Evolutionary conservation across 139 green algal genomes (phyloP).

Genomic region (Microglena sp.): DNA sequence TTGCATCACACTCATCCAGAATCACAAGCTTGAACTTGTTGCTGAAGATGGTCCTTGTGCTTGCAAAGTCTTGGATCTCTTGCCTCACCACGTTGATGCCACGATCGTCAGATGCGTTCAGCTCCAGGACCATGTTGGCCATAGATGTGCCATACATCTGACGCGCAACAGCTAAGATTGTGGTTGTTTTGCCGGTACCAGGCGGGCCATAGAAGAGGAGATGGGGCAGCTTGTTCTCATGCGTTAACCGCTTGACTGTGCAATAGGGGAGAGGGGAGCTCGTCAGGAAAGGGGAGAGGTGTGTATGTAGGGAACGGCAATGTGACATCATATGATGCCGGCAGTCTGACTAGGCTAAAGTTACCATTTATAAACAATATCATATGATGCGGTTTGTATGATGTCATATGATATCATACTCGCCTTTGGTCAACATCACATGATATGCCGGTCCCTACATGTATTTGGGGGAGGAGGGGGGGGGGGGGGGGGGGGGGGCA

Average conservation of each 20-base stretch:
- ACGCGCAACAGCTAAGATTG: conserved; percentile 83
- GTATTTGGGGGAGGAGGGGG: no score
- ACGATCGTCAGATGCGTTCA: conserved; percentile 94
- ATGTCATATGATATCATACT: no score
- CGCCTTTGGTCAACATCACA: no score
- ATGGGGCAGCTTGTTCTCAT: conserved; percentile 83
- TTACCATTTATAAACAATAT: no score
- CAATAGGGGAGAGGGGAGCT: conserved; percentile 1
- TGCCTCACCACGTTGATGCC: conserved; percentile 91
- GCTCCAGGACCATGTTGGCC: conserved; percentile 85
- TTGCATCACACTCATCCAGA: conserved; percentile 96
- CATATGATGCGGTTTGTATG: no score
- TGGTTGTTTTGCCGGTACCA: conserved; percentile 97
- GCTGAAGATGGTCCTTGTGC: conserved; percentile 83
- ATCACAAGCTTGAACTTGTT: conserved; percentile 95
- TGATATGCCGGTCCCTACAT: no score
- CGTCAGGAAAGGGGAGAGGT: neutral
- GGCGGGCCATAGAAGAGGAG: conserved; percentile 96
- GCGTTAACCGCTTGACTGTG: conserved; percentile 68
- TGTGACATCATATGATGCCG: no score
- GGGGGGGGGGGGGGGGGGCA: no score
- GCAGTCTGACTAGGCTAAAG: no score
- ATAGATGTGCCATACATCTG: conserved; percentile 79
- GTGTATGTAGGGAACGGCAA: no score
- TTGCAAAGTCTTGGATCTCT: conserved; percentile 95